A percentile compares a stretch with the other conserved stretches of the same genome.
These are phyloP conservation scores for Globisporangium perplexum DNA, from an alignment of 352 stramenopile species.

Conservation along the genomic window DNA sequence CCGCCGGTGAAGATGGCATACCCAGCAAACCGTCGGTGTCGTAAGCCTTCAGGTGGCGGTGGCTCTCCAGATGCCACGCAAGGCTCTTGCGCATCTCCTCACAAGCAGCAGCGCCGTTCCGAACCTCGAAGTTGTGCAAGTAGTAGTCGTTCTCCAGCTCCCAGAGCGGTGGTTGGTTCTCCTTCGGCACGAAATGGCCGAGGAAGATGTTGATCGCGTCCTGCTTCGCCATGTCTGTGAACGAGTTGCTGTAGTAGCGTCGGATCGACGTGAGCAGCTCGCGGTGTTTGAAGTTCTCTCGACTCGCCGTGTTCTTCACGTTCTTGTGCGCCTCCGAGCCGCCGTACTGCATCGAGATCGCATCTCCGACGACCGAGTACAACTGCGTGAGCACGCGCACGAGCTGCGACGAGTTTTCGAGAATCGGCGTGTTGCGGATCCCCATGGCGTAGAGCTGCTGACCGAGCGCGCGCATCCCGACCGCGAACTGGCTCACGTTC, in stretches of 20 bases:
- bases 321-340: slow-evolving; percentile 99
- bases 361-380: slow-evolving; percentile 97
- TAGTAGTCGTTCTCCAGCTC: slow-evolving; percentile 89
- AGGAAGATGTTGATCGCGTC: slow-evolving; percentile 99
- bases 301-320: slow-evolving; percentile 85
- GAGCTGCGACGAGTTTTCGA: slow-evolving; percentile 90
- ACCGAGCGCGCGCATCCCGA: slow-evolving; percentile 88
- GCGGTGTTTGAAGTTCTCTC: slow-evolving; percentile 91
- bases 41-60: slow-evolving; percentile 16
- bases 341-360: slow-evolving; percentile 99
- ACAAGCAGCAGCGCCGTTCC: slow-evolving; percentile 52
- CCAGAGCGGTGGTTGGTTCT: slow-evolving; percentile 64
- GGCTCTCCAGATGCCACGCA: slow-evolving; percentile 56
- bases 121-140: slow-evolving; percentile 88
- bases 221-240: slow-evolving; percentile 98
- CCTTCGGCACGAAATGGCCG: slow-evolving; percentile 84
- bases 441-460: slow-evolving; percentile 97
- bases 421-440: slow-evolving; percentile 84
- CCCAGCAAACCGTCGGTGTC: background rate
- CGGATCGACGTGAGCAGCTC: slow-evolving; percentile 98
- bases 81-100: slow-evolving; percentile 62
- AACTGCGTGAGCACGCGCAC: slow-evolving; percentile 97
- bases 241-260: slow-evolving; percentile 99
- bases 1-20: slow-evolving; percentile 3
- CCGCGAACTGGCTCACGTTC: slow-evolving; percentile 85